Conservation (phyloP, 2,329 filamentous ascomycete species). For the Exophiala aquamarina region DNA sequence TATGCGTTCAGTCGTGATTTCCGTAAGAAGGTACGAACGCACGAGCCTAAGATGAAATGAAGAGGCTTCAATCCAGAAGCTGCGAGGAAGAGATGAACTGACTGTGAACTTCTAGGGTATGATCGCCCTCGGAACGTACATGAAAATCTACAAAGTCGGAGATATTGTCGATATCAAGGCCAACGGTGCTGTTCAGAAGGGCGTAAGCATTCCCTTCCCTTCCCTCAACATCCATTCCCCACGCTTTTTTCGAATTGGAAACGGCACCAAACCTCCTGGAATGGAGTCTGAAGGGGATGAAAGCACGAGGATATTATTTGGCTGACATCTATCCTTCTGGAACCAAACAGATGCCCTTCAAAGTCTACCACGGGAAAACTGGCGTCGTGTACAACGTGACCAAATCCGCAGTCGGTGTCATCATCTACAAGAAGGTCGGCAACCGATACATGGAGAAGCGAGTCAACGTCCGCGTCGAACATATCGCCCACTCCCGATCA, state of each 20-base stretch:
- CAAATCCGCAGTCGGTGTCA: constrained; percentile 95
- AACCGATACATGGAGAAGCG: constrained; percentile 99
- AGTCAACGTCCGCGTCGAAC: constrained; percentile 98
- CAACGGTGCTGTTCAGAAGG: constrained; percentile 98
- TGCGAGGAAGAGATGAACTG: constrained; percentile 5
- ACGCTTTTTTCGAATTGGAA: constrained; percentile 9
- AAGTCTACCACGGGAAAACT: constrained; percentile 99
- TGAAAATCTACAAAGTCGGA: constrained; percentile 74
- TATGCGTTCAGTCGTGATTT: constrained; percentile 87
- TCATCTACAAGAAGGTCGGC: constrained; percentile 99
- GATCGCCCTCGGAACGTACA: constrained; percentile 92
- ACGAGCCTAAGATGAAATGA: neutral
- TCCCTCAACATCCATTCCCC: constrained; percentile 26
- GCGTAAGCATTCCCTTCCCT: constrained; percentile 60
- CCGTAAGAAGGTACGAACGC: constrained; percentile 67
- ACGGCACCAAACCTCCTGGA: neutral
- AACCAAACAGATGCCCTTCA: constrained; percentile 98
- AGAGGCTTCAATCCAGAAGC: too few species aligned
- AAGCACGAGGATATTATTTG: too few species aligned
- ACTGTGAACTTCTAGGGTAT: constrained; percentile 54
- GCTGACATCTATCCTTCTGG: constrained; percentile 30
- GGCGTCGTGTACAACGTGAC: constrained; percentile 99
- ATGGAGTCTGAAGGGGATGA: neutral
- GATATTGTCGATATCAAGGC: constrained; percentile 99
- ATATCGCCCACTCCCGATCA: constrained; percentile 91